Base-by-base conservation (phyloP, 768 basidiomycete genomes). In the Naganishia onofrii region DNA sequence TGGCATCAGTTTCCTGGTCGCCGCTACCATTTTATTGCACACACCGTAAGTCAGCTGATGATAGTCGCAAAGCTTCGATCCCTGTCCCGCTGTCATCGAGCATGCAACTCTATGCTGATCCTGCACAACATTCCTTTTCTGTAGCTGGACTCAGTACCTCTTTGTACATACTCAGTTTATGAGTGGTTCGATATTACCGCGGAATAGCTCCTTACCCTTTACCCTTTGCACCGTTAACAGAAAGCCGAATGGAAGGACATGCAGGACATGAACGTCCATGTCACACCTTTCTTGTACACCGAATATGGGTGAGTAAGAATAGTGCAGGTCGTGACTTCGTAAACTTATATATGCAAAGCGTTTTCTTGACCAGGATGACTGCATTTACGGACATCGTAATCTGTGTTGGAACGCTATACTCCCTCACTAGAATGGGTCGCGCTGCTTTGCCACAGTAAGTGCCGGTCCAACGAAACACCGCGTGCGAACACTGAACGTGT, bases 261-360 rank as follows among this genome's bases (percentile, higher is more conserved):
- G 60, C 34, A 44, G 9, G 60, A 63, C n/a, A 63, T 63, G 60
- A 19, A 44, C 26, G 15, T 44, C 1, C n/a, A 26, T 28, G 38
- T 63, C 8, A 42, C 60, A 8, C 60, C 60, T 63, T 63, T 63
- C 38, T 26, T 63, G 31, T 63, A 63, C 42, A 26, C 26, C n/a
- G 60, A 63, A 29, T 63, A 63, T 42, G 38, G 36, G 60, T 63
- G n/a, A 63, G 38, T 55, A 6, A 6, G 3, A 26, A 21, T 23
- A 7, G 54, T 26, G 5, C 19, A 36, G 29, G 5, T 13, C 15
- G 6, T 6, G 54, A 4, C 15, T 15, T 4, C 26, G 29, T 3
- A 28, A 31, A 54, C 23, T 31, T 23, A 23, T 28, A 26, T 3
- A 9, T 3, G 9, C 32, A 21, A 29, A 2, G 13, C 12, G 15